Base-by-base conservation (phyloP, 2,329 filamentous ascomycete genomes). In the Colletotrichum acutatum region DNA sequence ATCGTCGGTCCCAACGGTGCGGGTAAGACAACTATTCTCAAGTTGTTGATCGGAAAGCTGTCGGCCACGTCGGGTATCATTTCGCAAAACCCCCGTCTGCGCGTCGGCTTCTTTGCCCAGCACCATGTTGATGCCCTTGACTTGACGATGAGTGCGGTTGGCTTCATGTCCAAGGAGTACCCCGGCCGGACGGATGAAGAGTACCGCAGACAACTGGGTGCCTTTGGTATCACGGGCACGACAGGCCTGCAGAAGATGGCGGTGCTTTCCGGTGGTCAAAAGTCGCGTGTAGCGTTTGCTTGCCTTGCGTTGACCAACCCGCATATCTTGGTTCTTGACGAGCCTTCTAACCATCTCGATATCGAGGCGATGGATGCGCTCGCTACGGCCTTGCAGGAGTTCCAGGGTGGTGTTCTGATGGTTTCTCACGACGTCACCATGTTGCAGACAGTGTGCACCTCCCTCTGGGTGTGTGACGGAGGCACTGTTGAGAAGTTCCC, bases 1-100 rank as follows among this genome's bases (percentile, higher is more conserved):
- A 99, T 99, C 80, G 96, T 99, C n/a, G 97, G 97, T 19, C 97
- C 97, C 79, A 99, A 99, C 88, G 97, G 97, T 84, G 97, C 97
- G 57, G 97, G 97, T 89, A 99, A 99, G 85, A 99, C 97, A 3
- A 99, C 97, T 0, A 93, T 98, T n/a, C 87, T 99, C 77, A 98
- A 98, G 84, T 90, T 99, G n/a, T 92, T 99, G 73, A 98, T 97
- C 76, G 94, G 95, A 75, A 94, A 94, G 78, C 89, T 99, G 28
- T 84, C 90, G 70, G 91, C 97, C 4, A 91, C 92, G 0, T 88
- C 90, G 66, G 97, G 97, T 76, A 80, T 97, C 70, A 97, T 99
- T 76, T 95, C 94, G 7, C 92, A 95, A 78, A 92, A 99, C 82
- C 92, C 97, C 42, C 92, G 97, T 68, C 89, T 99, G 61, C 92